Conservation (phyloP, 169 alveolate species). For the Blepharisma undulans region DNA sequence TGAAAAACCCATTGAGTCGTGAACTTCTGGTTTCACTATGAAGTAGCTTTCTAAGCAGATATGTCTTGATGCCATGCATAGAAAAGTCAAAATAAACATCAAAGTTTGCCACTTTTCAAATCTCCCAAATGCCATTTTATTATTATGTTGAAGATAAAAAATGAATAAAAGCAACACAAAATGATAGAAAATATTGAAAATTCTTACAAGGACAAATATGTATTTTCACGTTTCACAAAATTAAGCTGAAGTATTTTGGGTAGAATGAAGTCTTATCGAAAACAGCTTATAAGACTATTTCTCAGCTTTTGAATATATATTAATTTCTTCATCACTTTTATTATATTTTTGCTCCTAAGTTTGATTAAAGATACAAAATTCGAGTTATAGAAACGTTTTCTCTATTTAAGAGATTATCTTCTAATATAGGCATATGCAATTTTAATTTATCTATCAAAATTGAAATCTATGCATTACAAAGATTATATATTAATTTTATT, state of each 20-base stretch:
- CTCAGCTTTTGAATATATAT: background rate
- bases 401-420: background rate
- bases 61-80: slow-evolving; percentile 28
- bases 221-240: background rate
- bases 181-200: background rate
- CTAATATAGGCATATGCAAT: too few species aligned
- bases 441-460: too few species aligned
- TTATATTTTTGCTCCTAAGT: background rate
- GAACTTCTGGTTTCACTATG: slow-evolving; percentile 24
- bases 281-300: background rate
- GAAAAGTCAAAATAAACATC: background rate
- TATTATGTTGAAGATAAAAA: background rate
- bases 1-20: slow-evolving; percentile 29
- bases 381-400: background rate
- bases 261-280: background rate
- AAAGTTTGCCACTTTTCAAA: background rate
- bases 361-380: background rate
- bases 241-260: background rate
- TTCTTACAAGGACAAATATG: background rate
- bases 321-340: background rate
- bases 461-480: too few species aligned
- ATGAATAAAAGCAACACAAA: background rate
- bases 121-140: background rate
- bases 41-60: background rate
- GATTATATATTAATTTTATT: too few species aligned